phyloP scores from a whole-genome alignment of 352 stramenopile species.

The Halophytophthora polymorphica region DNA sequence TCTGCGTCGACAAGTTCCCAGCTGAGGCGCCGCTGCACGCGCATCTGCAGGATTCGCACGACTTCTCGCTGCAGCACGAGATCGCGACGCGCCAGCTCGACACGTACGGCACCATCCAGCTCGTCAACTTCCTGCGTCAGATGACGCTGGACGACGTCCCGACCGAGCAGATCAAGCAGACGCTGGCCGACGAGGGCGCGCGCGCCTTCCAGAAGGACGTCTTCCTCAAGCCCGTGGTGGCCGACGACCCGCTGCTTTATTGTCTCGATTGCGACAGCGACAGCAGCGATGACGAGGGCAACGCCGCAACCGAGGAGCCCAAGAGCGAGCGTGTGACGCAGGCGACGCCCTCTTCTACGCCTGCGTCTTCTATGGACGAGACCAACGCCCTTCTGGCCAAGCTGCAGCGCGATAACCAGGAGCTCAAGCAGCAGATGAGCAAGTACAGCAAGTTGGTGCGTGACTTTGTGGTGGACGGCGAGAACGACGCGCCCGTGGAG shows the following conservation, averaged over 20 bases:
- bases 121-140: conserved; percentile 74
- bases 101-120: conserved; percentile 76
- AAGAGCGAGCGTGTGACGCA: conserved; percentile 21
- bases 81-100: conserved; percentile 55
- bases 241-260: conserved; percentile 81
- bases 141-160: conserved; percentile 37
- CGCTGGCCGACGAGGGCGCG: conserved; percentile 39
- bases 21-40: conserved; percentile 51
- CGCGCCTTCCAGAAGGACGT: conserved; percentile 59
- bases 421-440: conserved; percentile 68
- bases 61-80: conserved; percentile 59
- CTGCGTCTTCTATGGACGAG: conserved; percentile 7
- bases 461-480: conserved; percentile 69
- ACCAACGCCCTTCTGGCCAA: conserved; percentile 29
- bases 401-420: conserved; percentile 60
- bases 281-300: conserved; percentile 47
- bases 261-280: conserved; percentile 67
- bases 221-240: conserved; percentile 73
- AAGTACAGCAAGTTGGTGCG: conserved; percentile 74
- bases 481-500: conserved; percentile 24
- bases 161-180: conserved; percentile 40
- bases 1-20: conserved; percentile 52
- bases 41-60: conserved; percentile 50
- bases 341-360: not conserved
- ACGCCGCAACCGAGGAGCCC: conserved; percentile 30